Conservation (phyloP, 176 grass and related monocot species). For the Musa schizocarpa region DNA sequence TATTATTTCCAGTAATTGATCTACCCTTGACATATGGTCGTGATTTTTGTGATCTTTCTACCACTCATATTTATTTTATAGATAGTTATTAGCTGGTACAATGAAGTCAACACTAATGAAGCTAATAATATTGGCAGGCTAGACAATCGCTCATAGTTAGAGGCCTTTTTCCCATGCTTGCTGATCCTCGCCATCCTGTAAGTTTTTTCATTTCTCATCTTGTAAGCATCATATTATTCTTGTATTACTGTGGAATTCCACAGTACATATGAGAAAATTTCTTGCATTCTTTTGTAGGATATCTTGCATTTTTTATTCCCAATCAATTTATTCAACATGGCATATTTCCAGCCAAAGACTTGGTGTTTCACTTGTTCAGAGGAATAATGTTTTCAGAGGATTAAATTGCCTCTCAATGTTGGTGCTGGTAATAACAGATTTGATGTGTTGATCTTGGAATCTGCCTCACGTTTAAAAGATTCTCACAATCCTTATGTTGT, state of each 20-base stretch:
- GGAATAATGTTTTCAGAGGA: no score
- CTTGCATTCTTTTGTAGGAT: not conserved
- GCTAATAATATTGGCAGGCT: conserved; percentile 39
- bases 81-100: not conserved
- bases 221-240: not conserved
- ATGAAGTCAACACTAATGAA: not conserved
- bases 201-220: conserved; percentile 23
- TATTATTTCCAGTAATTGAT: not conserved
- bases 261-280: not conserved
- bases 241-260: not conserved
- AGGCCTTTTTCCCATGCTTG: conserved; percentile 95
- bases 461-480: no score
- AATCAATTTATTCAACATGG: no score
- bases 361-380: no score
- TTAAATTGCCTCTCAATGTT: no score
- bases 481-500: no score
- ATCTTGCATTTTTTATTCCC: no score
- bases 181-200: conserved; percentile 95
- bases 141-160: conserved; percentile 95
- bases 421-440: no score
- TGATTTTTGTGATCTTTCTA: not conserved
- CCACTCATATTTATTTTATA: not conserved
- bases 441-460: no score
- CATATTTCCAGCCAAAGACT: no score
- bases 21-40: no score